A percentile compares a stretch with the other conserved stretches of the same genome.
These are phyloP conservation scores for Pseudozyma tsukubaensis DNA, from an alignment of 1,284 basidiomycete genomes.

Conservation along the genomic window DNA sequence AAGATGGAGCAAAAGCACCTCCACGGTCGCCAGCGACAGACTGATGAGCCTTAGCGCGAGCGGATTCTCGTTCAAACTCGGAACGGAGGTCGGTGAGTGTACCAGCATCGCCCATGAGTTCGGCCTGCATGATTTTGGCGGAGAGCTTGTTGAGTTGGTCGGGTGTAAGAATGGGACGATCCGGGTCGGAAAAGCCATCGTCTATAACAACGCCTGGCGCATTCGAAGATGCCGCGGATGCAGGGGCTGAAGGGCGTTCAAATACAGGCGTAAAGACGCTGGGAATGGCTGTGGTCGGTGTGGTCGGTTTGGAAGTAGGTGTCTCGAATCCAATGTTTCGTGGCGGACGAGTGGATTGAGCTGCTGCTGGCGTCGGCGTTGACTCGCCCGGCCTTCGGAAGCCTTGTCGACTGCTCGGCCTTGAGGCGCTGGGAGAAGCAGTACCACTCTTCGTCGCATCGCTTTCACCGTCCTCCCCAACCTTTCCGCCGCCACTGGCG, in stretches of 20 bases:
- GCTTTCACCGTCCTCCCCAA: neutral
- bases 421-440: slow-evolving; percentile 12
- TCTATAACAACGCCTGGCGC: slow-evolving; percentile 20
- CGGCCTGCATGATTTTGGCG: slow-evolving; percentile 90
- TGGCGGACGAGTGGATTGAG: slow-evolving; percentile 17
- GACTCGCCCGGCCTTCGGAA: slow-evolving; percentile 58
- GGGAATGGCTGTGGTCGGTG: slow-evolving; percentile 47
- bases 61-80: slow-evolving; percentile 80
- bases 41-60: slow-evolving; percentile 69
- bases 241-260: slow-evolving; percentile 4
- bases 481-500: slow-evolving; percentile 15
- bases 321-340: slow-evolving; percentile 45
- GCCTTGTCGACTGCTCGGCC: slow-evolving; percentile 37
- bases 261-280: slow-evolving; percentile 49
- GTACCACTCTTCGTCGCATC: slow-evolving; percentile 11
- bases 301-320: slow-evolving; percentile 34
- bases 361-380: slow-evolving; percentile 37
- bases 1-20: slow-evolving; percentile 28
- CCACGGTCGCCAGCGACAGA: slow-evolving; percentile 65
- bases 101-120: slow-evolving; percentile 79
- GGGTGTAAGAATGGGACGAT: slow-evolving; percentile 64
- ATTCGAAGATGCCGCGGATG: neutral
- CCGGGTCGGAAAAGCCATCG: slow-evolving; percentile 23
- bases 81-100: slow-evolving; percentile 79
- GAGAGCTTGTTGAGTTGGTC: slow-evolving; percentile 88